phyloP scores from a whole-genome alignment of 768 basidiomycete species.

The Ramaria sp. region DNA sequence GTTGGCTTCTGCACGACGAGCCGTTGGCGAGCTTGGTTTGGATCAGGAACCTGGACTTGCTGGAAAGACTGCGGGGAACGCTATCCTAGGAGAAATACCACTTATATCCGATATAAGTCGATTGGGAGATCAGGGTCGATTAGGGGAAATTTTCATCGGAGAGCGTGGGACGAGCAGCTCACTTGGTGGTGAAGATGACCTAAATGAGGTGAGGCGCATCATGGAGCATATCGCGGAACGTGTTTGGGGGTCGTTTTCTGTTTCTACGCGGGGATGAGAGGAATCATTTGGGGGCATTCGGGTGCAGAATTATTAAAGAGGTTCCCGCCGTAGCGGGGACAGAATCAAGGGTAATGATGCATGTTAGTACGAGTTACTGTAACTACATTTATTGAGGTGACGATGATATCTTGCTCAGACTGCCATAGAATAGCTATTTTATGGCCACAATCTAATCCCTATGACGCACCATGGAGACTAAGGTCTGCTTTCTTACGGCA shows the following conservation, averaged over 20 bases:
- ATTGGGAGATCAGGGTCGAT: conserved; percentile 60
- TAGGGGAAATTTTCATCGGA: conserved; percentile 17
- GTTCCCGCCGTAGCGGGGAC: no score
- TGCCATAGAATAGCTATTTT: no score
- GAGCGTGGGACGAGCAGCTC: not conserved
- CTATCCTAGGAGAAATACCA: conserved; percentile 72
- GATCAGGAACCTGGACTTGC: not conserved
- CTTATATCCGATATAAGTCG: conserved; percentile 65
- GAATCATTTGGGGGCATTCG: no score
- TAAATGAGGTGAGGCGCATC: conserved; percentile 20
- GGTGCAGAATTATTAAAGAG: no score
- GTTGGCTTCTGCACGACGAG: conserved; percentile 58
- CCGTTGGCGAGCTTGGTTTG: not conserved
- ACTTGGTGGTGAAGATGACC: conserved; percentile 14
- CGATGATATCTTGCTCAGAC: no score
- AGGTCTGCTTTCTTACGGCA: no score
- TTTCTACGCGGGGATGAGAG: not conserved
- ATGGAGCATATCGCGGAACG: conserved; percentile 13
- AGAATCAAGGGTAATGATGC: no score
- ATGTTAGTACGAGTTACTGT: no score
- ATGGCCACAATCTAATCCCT: not conserved
- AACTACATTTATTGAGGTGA: no score
- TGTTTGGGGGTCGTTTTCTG: conserved; percentile 11
- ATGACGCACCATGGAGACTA: no score
- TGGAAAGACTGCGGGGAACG: conserved; percentile 36